Evolutionary conservation across 208 protist genomes (phyloP).

Genomic region (Leishmania tarentolae): DNA sequence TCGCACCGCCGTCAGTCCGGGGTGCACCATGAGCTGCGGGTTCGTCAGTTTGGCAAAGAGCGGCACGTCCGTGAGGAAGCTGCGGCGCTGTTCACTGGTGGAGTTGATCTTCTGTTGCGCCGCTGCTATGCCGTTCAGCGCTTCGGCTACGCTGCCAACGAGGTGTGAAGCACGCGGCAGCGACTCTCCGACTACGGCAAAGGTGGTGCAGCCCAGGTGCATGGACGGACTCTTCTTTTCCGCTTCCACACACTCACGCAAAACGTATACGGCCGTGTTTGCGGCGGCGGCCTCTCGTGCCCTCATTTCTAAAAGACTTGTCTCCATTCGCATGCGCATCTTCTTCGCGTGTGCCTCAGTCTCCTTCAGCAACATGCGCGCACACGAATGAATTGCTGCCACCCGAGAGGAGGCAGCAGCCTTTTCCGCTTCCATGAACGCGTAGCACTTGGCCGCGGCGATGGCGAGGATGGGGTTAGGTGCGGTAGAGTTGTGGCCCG

Average conservation of each 20-base stretch:
- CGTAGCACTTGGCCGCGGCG: constrained; percentile 29
- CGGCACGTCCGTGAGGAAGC: constrained; percentile 74
- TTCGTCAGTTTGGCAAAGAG: constrained; percentile 40
- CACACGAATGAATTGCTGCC: constrained; percentile 16
- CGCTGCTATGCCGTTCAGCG: background rate
- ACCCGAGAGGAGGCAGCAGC: constrained; percentile 12
- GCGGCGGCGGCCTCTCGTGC: constrained; percentile 57
- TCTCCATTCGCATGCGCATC: constrained; percentile 31
- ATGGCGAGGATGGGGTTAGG: constrained; percentile 14
- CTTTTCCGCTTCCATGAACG: constrained; percentile 37
- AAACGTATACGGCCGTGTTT: constrained; percentile 83
- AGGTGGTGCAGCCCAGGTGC: constrained; percentile 88
- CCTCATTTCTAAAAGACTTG: constrained; percentile 40
- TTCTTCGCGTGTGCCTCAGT: constrained; percentile 32
- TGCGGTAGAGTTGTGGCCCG: background rate
- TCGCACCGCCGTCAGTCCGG: constrained; percentile 53
- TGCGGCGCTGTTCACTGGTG: constrained; percentile 28
- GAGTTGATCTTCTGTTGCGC: background rate
- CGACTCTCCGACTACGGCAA: constrained; percentile 34
- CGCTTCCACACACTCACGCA: constrained; percentile 79
- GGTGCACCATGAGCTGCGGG: constrained; percentile 46
- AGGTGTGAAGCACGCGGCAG: background rate
- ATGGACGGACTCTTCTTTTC: constrained; percentile 55
- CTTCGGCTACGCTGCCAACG: background rate
- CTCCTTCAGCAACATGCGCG: constrained; percentile 27